Conservation (phyloP, 257 asterid species). For the Solanum stenotomum region DNA sequence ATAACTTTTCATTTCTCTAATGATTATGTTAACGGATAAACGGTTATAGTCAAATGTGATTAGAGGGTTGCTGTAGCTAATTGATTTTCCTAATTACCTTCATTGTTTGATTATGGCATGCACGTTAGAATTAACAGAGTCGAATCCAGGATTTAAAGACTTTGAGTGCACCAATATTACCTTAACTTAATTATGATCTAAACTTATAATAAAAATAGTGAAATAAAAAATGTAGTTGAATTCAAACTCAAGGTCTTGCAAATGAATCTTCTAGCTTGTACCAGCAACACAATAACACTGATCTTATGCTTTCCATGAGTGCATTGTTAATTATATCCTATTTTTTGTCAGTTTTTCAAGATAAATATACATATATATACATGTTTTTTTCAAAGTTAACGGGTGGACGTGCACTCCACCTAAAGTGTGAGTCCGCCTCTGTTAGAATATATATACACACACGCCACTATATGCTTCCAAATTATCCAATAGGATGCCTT, state of each 20-base stretch:
- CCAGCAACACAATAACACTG: not conserved
- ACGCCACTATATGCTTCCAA: not conserved
- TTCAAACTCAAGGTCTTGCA: not conserved
- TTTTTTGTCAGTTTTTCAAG: too few species aligned
- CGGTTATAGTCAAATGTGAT: not conserved
- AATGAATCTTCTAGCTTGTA: not conserved
- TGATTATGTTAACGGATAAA: not conserved
- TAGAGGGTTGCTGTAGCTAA: not conserved
- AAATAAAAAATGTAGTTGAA: too few species aligned
- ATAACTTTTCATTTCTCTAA: not conserved
- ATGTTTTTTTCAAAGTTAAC: not conserved
- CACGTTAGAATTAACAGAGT: not conserved
- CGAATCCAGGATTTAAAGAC: fast-evolving
- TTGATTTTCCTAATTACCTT: not conserved
- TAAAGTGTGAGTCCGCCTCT: not conserved
- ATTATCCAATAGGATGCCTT: not conserved
- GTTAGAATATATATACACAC: not conserved
- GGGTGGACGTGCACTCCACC: not conserved
- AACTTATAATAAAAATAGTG: not conserved
- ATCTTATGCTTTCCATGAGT: not conserved
- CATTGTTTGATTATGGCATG: not conserved
- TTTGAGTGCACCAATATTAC: not conserved
- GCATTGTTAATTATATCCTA: not conserved
- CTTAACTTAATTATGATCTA: too few species aligned
- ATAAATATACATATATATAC: too few species aligned